Evolutionary conservation across 2,329 filamentous ascomycete species (phyloP).

Genomic region (Pleomassaria siparia): DNA sequence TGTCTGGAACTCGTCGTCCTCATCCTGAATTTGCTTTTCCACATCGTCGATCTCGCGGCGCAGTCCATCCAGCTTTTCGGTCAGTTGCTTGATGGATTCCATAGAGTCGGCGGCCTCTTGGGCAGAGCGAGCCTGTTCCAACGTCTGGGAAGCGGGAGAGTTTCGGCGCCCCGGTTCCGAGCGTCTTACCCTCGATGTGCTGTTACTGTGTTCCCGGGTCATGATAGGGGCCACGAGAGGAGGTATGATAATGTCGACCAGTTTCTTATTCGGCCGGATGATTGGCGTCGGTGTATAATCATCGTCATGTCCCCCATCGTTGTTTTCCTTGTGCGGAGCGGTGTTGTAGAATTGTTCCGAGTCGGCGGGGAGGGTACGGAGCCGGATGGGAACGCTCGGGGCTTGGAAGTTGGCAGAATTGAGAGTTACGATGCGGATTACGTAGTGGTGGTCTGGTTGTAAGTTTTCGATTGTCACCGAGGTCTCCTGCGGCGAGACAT

Average conservation of each 20-base stretch:
- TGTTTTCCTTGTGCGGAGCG: conserved; percentile 53
- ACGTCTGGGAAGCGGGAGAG: conserved; percentile 66
- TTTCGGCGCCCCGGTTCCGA: conserved; percentile 73
- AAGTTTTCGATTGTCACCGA: conserved; percentile 91
- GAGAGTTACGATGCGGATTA: conserved; percentile 88
- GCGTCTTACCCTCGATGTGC: conserved; percentile 58
- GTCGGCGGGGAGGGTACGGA: conserved; percentile 64
- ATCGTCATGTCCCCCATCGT: conserved; percentile 32
- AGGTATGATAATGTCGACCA: conserved; percentile 62
- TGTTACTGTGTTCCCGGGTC: conserved; percentile 65
- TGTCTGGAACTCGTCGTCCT: conserved; percentile 54
- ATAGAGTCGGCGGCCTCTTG: conserved; percentile 44
- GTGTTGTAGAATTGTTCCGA: conserved; percentile 51
- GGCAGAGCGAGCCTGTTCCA: conserved; percentile 32
- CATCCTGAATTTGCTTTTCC: conserved; percentile 66
- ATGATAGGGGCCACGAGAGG: conserved; percentile 63
- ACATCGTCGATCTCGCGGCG: conserved; percentile 82
- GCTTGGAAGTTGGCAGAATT: conserved; percentile 92
- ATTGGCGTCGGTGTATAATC: conserved; percentile 56
- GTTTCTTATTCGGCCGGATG: conserved; percentile 53
- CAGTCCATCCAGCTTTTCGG: conserved; percentile 76
- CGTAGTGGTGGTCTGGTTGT: conserved; percentile 85
- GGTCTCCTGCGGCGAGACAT: conserved; percentile 77
- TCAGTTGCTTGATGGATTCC: conserved; percentile 68
- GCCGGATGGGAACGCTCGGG: conserved; percentile 78